Base-by-base conservation (phyloP, 164 flowering plant species). In the Nelumbo lutea region DNA sequence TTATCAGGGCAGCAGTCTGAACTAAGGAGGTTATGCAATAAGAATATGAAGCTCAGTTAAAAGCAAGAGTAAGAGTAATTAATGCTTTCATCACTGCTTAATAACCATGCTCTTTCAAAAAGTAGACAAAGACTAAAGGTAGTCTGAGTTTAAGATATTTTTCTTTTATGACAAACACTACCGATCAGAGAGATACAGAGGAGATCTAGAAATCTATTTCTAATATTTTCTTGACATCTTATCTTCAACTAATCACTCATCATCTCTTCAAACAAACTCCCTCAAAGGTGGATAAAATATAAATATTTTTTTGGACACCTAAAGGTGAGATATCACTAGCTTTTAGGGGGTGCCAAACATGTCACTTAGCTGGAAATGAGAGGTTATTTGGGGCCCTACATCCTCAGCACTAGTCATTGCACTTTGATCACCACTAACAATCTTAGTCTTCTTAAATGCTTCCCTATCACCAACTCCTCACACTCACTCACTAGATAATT, bases 341-440 rank as follows among this genome's bases (percentile, higher is more conserved):
- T 27, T 42, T 47, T 74, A 59, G 42, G 69, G 42, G 64, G 79
- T 71, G 76, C 74, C 62, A 73, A 80, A 73, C 79, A 72, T 81
- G 79, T 69, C 55, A 68, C 62, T 70, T 71, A 58, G 71, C 79
- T 65, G 70, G 56, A 77, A 75, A 62, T 68, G 66, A 65, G 52
- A 76, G 65, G 73, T 76, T 69, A 62, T 68, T 68, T 78, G 73
- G 68, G 48, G 75, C 64, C 62, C 58, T 39, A 40, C 46, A 66
- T 61, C 68, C 50, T n/a, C 45, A 0, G 39, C 53, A 44, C 7
- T 55, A 66, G 72, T 70, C 69, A 70, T 67, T 64, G 67, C 77
- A 69, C 77, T 62, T 48, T 75, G 70, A 67, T 64, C 56, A 38
- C 57, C 66, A 5, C 4, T 52, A 53, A 46, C 69, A 41, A 38